phyloP scores from a whole-genome alignment of 495 filamentous ascomycete genomes.

The Xylaria flabelliformis region DNA sequence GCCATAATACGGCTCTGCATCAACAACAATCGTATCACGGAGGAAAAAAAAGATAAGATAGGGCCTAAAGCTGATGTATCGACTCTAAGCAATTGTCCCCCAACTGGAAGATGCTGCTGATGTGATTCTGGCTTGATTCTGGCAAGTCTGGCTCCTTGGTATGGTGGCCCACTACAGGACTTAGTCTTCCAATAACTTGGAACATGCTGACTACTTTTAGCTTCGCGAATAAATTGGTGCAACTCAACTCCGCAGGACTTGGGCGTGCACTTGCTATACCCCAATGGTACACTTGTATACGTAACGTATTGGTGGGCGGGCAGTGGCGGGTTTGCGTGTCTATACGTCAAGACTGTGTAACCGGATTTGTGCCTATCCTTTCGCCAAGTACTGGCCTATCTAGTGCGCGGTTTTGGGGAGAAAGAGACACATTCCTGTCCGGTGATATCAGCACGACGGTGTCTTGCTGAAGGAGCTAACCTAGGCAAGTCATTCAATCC shows the following conservation, averaged over 20 bases:
- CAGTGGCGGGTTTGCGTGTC: neutral
- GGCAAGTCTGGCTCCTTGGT: neutral
- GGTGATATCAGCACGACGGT: neutral
- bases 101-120: neutral
- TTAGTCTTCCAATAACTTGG: constrained; percentile 2
- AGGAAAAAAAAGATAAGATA: neutral
- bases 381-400: constrained; percentile 1
- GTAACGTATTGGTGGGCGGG: neutral
- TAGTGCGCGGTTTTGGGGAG: neutral
- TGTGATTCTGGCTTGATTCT: neutral
- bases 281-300: neutral
- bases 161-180: neutral
- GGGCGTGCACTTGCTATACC: neutral
- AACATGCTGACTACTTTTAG: constrained; percentile 11
- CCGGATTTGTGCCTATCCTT: neutral
- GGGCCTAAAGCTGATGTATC: neutral
- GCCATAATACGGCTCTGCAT: neutral
- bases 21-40: neutral
- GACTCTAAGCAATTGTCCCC: neutral
- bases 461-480: neutral
- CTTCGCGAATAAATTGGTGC: constrained; percentile 5
- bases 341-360: constrained; percentile 19
- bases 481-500: neutral
- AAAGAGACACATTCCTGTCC: neutral
- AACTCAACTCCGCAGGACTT: neutral